phyloP scores from a whole-genome alignment of 495 filamentous ascomycete species.

The Rhypophila decipiens region DNA sequence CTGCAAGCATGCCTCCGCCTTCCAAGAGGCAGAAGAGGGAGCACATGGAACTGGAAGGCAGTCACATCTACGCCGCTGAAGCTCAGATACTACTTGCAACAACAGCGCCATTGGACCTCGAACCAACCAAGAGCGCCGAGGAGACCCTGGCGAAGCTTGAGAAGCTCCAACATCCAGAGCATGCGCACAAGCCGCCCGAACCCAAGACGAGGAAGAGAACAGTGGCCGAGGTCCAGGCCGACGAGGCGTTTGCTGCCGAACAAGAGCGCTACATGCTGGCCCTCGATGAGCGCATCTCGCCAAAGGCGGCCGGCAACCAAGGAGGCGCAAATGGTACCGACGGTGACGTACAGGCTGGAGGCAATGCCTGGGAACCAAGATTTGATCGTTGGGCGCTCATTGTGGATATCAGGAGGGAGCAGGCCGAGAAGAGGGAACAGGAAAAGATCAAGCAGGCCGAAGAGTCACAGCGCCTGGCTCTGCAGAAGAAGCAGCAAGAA shows the following conservation, averaged over 20 bases:
- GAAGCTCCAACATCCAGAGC: conserved; percentile 64
- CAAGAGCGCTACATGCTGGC: conserved; percentile 89
- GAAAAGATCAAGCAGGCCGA: conserved; percentile 55
- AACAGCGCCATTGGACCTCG: conserved; percentile 67
- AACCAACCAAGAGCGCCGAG: conserved; percentile 60
- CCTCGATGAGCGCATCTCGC: conserved; percentile 75
- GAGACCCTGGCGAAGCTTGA: conserved; percentile 65
- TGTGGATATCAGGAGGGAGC: conserved; percentile 71
- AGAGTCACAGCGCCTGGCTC: conserved; percentile 56
- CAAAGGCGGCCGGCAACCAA: conserved; percentile 49
- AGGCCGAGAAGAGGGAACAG: conserved; percentile 63
- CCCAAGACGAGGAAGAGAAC: conserved; percentile 91
- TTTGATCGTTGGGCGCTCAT: conserved; percentile 90
- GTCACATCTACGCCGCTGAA: conserved; percentile 67
- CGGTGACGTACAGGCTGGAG: conserved; percentile 66
- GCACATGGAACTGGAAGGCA: conserved; percentile 67
- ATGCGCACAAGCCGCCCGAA: conserved; percentile 65
- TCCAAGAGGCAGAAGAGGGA: conserved; percentile 62
- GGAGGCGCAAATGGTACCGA: conserved; percentile 55
- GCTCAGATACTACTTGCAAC: conserved; percentile 62
- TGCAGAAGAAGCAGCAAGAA: conserved; percentile 40
- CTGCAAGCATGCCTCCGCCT: conserved; percentile 46
- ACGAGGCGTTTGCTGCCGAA: conserved; percentile 83
- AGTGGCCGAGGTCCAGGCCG: conserved; percentile 85
- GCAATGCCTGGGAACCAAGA: conserved; percentile 68